Percentiles rank a stretch among this genome's conserved stretches.
Evolutionary conservation across 345 rosid species (phyloP).

Genomic region (Euphorbia peplus): DNA sequence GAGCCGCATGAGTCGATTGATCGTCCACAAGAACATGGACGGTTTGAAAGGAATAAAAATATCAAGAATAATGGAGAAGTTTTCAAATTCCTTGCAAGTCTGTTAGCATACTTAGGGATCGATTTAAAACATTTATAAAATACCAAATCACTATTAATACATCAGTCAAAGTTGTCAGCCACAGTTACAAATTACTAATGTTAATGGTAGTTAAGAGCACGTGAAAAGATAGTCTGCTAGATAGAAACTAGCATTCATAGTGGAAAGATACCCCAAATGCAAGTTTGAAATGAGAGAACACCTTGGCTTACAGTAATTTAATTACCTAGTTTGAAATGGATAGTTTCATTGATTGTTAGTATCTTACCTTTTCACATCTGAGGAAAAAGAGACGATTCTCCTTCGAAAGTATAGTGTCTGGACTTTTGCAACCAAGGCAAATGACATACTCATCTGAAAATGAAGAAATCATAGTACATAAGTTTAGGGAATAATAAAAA

Average conservation of each 20-base stretch:
- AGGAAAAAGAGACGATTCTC: conserved; percentile 40
- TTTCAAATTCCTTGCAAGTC: not conserved
- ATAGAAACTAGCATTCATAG: not conserved
- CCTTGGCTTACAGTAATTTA: not conserved
- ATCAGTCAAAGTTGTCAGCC: not conserved
- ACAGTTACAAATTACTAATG: not conserved
- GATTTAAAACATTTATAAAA: not conserved
- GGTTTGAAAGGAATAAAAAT: not conserved
- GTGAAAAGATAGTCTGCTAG: not conserved
- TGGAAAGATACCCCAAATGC: not conserved
- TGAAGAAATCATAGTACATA: not conserved
- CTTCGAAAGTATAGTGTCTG: conserved; percentile 36
- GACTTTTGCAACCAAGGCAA: conserved; percentile 39
- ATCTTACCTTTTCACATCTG: conserved; percentile 35
- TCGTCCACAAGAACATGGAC: not conserved
- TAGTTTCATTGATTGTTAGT: not conserved
- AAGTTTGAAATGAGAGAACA: conserved; percentile 1
- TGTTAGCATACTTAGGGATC: not conserved
- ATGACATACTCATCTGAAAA: conserved; percentile 40
- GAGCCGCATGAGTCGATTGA: not conserved
- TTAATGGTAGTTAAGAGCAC: not conserved
- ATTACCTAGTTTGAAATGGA: not conserved
- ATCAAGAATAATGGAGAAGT: not conserved
- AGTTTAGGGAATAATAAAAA: not conserved
- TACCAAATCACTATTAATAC: not conserved